A percentile compares a stretch with the other conserved stretches of the same genome.
Conservation (phyloP, 1,139 yeast genomes). For the Starmera stellimalicola region DNA sequence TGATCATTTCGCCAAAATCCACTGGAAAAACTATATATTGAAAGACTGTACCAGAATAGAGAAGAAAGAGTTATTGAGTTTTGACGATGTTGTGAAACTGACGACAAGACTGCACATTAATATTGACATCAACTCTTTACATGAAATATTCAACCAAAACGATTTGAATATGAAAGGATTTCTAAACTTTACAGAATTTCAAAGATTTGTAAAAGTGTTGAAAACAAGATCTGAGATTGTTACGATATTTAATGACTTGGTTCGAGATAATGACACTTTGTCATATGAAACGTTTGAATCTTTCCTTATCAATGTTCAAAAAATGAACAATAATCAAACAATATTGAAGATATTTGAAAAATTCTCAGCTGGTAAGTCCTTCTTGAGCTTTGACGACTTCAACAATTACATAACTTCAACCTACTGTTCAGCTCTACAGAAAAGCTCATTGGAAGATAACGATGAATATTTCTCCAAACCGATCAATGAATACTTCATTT, state of each 20-base stretch:
- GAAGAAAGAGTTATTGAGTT: slow-evolving; percentile 38
- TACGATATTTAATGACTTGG: slow-evolving; percentile 27
- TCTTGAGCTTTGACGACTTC: slow-evolving; percentile 20
- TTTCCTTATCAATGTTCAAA: slow-evolving; percentile 45
- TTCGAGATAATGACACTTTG: slow-evolving; percentile 17
- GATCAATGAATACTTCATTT: slow-evolving; percentile 74
- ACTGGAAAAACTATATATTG: slow-evolving; percentile 44
- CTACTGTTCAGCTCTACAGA: slow-evolving; percentile 16
- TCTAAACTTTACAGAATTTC: slow-evolving; percentile 63
- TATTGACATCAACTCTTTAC: slow-evolving; percentile 33
- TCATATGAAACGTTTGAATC: slow-evolving; percentile 28
- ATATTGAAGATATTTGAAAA: slow-evolving; percentile 33
- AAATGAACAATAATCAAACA: slow-evolving; percentile 28
- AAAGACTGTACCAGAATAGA: slow-evolving; percentile 24
- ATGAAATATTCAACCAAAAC: slow-evolving; percentile 38
- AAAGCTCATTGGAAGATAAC: slow-evolving; percentile 6
- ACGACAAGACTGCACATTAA: slow-evolving; percentile 64
- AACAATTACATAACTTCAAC: slow-evolving; percentile 34
- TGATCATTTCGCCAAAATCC: slow-evolving; percentile 42
- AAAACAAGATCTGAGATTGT: slow-evolving; percentile 42
- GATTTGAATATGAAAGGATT: slow-evolving; percentile 34
- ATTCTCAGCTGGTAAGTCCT: slow-evolving; percentile 26
- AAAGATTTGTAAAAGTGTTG: slow-evolving; percentile 50
- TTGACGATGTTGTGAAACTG: slow-evolving; percentile 58
- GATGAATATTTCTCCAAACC: slow-evolving; percentile 53